Base-by-base conservation (phyloP, 176 grass and related monocot species). In the Carex myosuroides region DNA sequence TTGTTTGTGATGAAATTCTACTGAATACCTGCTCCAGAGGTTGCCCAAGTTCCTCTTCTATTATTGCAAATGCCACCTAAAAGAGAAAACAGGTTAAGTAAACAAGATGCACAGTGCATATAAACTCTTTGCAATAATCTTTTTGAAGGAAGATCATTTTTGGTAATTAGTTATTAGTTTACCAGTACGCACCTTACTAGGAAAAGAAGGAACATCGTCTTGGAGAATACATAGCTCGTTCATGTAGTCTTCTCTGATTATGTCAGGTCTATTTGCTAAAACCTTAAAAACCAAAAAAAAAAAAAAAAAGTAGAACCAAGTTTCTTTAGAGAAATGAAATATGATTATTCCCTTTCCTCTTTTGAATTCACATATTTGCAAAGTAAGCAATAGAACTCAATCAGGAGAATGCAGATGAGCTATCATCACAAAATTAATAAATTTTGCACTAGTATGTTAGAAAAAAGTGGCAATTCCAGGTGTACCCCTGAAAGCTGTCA, bases 171-270 rank as follows among this genome's bases (percentile, higher is more conserved):
- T 29, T 84, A 55, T 2, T 1, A 33, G 22, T 70, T 84, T 64
- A 64, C 86, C 17, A 17, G 20, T 18, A 82, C 81, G 11, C 84
- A 97, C 96, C 91, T 95, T 90, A 90, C 93, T 98, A 81, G 96
- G 89, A 39, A 98, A 85, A 69, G 96, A 74, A 85, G 95, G 96
- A 71, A 98, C 96, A 46, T 98, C 96, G 83, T 98, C 96, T 84
- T 98, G 96, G 24, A 98, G 90, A 83, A 98, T 95, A 81, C 96
- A 98, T 24, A 98, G 89, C 86, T 98, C 96, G 71, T 91, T 98
- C 96, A 98, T 98, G 79, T 98, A 98, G 87, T 98, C 96, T 78
- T 95, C 96, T 63, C 93, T 91, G 66, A 98, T 98, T 79, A 98
- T 98, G 88, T 98, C 96, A 71, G 96, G 96, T 77, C 96, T 88